phyloP scores from a whole-genome alignment of 306 rosid genomes.

The Ochetophila trinervis region DNA sequence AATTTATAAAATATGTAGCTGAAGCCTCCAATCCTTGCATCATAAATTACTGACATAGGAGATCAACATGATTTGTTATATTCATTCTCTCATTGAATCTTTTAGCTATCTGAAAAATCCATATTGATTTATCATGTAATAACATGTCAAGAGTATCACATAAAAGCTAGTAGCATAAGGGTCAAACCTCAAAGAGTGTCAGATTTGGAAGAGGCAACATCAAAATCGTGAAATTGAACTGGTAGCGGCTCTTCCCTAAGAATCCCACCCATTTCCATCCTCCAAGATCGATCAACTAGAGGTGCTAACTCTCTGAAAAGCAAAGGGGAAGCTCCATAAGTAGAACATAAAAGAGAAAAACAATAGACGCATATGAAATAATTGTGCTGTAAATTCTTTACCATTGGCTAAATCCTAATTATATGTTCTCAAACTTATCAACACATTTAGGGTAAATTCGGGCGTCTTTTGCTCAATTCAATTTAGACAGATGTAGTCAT shows the following conservation, averaged over 20 bases:
- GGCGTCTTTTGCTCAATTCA: background rate
- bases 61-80: background rate
- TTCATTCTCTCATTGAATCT: background rate
- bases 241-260: constrained; percentile 68
- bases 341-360: constrained; percentile 10
- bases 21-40: background rate
- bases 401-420: background rate
- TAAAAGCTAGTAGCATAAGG: constrained; percentile 26
- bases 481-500: background rate
- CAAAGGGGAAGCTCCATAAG: constrained; percentile 28
- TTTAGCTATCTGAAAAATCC: background rate
- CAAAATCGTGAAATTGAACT: constrained; percentile 21
- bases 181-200: constrained; percentile 44
- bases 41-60: background rate
- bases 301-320: constrained; percentile 72
- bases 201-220: constrained; percentile 32
- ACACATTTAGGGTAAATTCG: background rate
- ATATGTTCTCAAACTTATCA: background rate
- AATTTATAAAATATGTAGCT: constrained; percentile 1
- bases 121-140: constrained; percentile 4
- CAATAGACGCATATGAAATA: constrained; percentile 11
- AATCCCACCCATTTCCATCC: constrained; percentile 89
- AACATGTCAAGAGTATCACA: constrained; percentile 17
- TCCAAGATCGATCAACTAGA: constrained; percentile 81
- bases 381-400: background rate